phyloP scores from a whole-genome alignment of 345 rosid species.

The Microcos paniculata region DNA sequence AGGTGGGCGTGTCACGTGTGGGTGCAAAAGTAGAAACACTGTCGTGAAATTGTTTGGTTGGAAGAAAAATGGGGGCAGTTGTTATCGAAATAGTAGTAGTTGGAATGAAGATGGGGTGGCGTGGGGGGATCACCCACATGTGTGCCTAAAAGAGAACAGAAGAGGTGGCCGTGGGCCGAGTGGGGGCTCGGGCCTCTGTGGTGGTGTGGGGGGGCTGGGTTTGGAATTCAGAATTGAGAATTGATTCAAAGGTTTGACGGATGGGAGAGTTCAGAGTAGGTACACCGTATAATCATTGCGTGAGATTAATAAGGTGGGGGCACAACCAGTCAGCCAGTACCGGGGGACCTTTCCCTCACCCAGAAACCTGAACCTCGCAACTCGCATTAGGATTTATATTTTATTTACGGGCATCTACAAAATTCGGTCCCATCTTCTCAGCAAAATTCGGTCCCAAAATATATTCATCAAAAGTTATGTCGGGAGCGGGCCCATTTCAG shows the following conservation, averaged over 20 bases:
- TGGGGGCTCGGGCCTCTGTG: background rate
- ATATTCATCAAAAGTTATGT: conserved; percentile 7
- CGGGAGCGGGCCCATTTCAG: conserved; percentile 12
- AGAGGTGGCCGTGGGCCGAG: background rate
- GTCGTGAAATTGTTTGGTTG: background rate
- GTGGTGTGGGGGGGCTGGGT: too few species aligned
- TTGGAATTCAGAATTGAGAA: too few species aligned
- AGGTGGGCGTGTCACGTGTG: background rate
- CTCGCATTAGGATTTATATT: background rate
- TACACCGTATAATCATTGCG: background rate
- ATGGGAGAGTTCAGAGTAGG: background rate
- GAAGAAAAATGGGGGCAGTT: background rate
- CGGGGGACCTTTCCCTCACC: too few species aligned
- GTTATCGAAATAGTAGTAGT: background rate
- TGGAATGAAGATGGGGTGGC: too few species aligned
- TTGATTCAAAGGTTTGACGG: background rate
- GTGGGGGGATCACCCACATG: background rate
- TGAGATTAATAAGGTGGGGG: background rate
- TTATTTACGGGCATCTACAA: too few species aligned
- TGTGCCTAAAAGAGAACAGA: background rate
- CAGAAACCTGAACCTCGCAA: background rate
- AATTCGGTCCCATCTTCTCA: too few species aligned
- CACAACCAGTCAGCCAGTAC: too few species aligned
- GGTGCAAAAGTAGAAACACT: too few species aligned
- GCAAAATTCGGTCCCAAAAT: background rate